A percentile compares a stretch with the other conserved stretches of the same genome.
Evolutionary conservation across 345 rosid genomes (phyloP).

Genomic region (Hibiscus syriacus): DNA sequence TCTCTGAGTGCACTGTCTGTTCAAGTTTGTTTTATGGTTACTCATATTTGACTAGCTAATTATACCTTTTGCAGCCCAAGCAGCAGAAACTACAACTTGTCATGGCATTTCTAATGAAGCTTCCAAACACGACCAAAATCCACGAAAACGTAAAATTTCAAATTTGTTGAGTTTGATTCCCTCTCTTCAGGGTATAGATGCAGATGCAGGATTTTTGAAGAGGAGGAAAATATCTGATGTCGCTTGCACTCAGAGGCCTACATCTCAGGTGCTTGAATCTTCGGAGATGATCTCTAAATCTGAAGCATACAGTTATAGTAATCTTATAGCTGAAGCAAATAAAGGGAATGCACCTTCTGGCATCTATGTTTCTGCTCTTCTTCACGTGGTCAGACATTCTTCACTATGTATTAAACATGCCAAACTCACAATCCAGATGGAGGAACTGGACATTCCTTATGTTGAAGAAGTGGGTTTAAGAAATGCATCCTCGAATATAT

Average conservation of each 20-base stretch:
- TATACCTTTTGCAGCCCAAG: slow-evolving; percentile 42
- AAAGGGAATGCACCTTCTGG: slow-evolving; percentile 83
- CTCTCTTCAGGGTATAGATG: slow-evolving; percentile 55
- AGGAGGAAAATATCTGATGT: slow-evolving; percentile 42
- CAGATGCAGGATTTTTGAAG: slow-evolving; percentile 33
- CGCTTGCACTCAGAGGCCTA: slow-evolving; percentile 31
- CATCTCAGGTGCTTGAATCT: slow-evolving; percentile 31
- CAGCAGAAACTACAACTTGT: slow-evolving; percentile 30
- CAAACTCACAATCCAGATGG: slow-evolving; percentile 93
- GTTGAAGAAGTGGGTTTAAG: slow-evolving; percentile 77
- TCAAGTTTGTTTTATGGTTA: slow-evolving; percentile 1
- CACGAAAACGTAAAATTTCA: slow-evolving; percentile 64
- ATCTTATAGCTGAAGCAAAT: slow-evolving; percentile 89
- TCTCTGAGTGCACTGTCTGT: slow-evolving; percentile 18
- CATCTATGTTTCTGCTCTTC: slow-evolving; percentile 78
- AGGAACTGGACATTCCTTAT: slow-evolving; percentile 73
- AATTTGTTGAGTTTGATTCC: slow-evolving; percentile 74
- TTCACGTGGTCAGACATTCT: slow-evolving; percentile 94
- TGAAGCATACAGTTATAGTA: slow-evolving; percentile 57
- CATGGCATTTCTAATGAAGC: slow-evolving; percentile 35
- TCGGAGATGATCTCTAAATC: slow-evolving; percentile 36
- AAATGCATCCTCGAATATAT: slow-evolving; percentile 76
- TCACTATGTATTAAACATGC: slow-evolving; percentile 89
- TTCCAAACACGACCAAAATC: slow-evolving; percentile 37
- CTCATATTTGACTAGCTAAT: slow-evolving; percentile 22